Evolutionary conservation across 169 alveolate species (phyloP).

Genomic region (Eimeria zaria): DNA sequence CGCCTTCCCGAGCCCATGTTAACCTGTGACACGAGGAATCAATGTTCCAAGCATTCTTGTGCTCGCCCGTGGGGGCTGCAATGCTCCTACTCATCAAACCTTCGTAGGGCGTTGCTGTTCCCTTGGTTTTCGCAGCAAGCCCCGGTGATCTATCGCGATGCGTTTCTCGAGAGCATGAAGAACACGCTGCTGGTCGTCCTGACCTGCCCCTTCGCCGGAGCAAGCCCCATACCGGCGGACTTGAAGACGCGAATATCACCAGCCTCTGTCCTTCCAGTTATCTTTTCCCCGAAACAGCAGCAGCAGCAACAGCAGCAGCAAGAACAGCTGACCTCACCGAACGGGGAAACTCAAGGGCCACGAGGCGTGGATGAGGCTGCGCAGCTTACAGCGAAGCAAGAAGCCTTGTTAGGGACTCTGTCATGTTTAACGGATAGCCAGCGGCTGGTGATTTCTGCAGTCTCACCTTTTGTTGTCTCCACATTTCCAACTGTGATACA

Average conservation of each 20-base stretch:
- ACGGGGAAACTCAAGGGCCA: conserved; percentile 13
- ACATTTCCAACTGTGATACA: conserved; percentile 22
- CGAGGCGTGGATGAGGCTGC: conserved; percentile 6
- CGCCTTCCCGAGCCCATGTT: background rate
- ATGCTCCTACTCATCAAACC: background rate
- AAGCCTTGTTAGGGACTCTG: conserved; percentile 37
- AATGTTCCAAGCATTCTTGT: background rate
- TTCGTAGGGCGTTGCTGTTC: conserved; percentile 2
- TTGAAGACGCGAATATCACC: conserved; percentile 55
- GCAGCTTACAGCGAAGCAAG: conserved; percentile 17
- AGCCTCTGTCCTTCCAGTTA: background rate
- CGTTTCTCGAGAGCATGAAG: conserved; percentile 80
- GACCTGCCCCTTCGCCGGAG: conserved; percentile 76
- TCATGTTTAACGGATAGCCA: conserved; percentile 65
- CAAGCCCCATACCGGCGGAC: conserved; percentile 59
- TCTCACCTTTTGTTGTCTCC: conserved; percentile 49
- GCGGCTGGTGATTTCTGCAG: conserved; percentile 41
- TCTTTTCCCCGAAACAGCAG: conserved; percentile 32
- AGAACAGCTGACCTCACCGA: background rate
- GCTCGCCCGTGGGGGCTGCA: background rate
- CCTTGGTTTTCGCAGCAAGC: conserved; percentile 61
- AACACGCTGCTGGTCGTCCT: conserved; percentile 82
- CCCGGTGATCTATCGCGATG: conserved; percentile 82
- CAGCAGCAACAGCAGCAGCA: conserved; percentile 77
- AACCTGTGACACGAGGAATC: background rate